phyloP scores from a whole-genome alignment of 1,139 yeast species.

The Candida sp. region DNA sequence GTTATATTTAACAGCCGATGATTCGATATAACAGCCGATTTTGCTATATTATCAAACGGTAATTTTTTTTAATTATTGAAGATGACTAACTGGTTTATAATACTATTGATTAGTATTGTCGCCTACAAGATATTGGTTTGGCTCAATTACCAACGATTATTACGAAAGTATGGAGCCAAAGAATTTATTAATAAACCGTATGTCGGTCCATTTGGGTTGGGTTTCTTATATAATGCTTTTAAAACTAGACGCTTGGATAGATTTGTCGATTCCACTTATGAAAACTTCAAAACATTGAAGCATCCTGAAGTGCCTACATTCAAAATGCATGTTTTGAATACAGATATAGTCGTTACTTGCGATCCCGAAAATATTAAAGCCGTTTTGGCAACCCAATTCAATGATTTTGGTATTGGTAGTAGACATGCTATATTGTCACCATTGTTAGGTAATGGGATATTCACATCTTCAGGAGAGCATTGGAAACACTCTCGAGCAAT shows the following conservation, averaged over 20 bases:
- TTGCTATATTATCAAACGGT: background rate
- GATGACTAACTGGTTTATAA: background rate
- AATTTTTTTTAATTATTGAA: too few relatives aligned
- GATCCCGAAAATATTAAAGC: constrained; percentile 43
- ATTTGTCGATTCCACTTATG: constrained; percentile 15
- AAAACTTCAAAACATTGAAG: constrained; percentile 10
- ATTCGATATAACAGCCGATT: background rate
- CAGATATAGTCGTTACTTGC: constrained; percentile 20
- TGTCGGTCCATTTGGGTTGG: constrained; percentile 19
- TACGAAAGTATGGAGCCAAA: constrained; percentile 17
- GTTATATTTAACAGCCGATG: background rate
- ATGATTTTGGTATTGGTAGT: constrained; percentile 49
- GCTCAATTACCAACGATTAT: constrained; percentile 5
- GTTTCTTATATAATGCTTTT: constrained; percentile 11
- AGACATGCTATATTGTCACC: constrained; percentile 43
- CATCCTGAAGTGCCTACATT: constrained; percentile 14
- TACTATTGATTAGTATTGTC: constrained; percentile 2
- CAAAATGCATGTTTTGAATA: constrained; percentile 15
- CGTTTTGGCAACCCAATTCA: constrained; percentile 41
- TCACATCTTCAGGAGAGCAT: constrained; percentile 51
- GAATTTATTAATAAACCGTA: constrained; percentile 6
- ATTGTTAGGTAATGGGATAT: constrained; percentile 55
- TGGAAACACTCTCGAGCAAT: constrained; percentile 59
- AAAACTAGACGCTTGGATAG: constrained; percentile 15
- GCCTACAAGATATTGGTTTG: constrained; percentile 6